Evolutionary conservation across 768 basidiomycete genomes (phyloP), one percentile per base, ranked within the genome.

Genomic region (Tylopilus rubrobrunneus): DNA sequence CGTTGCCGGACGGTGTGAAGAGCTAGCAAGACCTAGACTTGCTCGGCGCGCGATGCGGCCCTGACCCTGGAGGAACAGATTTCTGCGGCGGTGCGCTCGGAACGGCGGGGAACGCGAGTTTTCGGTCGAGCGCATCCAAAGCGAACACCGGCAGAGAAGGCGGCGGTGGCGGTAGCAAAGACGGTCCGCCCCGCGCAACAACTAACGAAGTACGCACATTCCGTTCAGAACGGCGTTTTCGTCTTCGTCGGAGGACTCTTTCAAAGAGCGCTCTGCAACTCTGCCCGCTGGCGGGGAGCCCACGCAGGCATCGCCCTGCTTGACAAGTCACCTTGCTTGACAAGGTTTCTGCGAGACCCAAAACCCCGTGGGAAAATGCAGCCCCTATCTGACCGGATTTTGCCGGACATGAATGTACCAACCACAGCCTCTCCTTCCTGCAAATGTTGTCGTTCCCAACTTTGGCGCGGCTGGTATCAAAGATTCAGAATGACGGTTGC

Each of bases 1-100:
- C 57, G 43, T 55, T 55, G 4, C 56, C 52, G 7, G 64, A 66
- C 1, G 67, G 67, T 5, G 67, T 66, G 49, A 64, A 68, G 7
- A 68, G 41, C 1, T 57, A 62, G 23, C 45, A 56, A 23, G 64
- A 55, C 1, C 51, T 56, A 3, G 62, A 56, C 45, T 57, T 59
- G 55, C 42, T 52, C 2, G 67, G 67, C 8, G 65, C 56, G 25
- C 47, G 58, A 46, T 52, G 36, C 12, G 34, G 27, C 17, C 39
- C 53, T 15, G 55, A 51, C 17, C 23, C 41, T 9, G 56, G 41
- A 17, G 55, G 33, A n/a, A 50, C 21, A 12, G 21, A 27, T 60
- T 61, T 71, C 51, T 71, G 70, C 9, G 75, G 73, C 23, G 78
- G 78, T 6, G 77, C 78, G 27, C 64, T 64, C 7, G 73, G 74